A percentile compares a stretch with the other conserved stretches of the same genome.
These are phyloP conservation scores for Cladophialophora yegresii DNA, from an alignment of 2,329 filamentous ascomycete genomes.

Conservation along the genomic window DNA sequence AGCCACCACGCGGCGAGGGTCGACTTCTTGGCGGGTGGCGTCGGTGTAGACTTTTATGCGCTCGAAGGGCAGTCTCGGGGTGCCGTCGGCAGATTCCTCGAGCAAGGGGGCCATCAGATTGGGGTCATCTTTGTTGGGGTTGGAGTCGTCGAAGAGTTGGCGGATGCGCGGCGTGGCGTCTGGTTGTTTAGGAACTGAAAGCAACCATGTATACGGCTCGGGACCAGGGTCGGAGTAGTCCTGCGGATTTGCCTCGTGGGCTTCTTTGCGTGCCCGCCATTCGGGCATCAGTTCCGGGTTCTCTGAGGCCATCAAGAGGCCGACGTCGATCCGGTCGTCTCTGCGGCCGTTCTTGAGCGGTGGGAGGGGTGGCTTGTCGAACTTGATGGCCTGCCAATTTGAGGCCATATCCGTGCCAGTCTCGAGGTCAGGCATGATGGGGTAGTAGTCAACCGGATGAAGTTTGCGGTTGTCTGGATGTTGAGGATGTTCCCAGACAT, in stretches of 20 bases:
- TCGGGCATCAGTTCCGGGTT: constrained; percentile 52
- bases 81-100: constrained; percentile 46
- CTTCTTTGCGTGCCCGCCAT: constrained; percentile 52
- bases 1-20: constrained; percentile 60
- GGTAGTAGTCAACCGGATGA: constrained; percentile 61
- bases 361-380: constrained; percentile 60
- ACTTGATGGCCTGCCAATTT: constrained; percentile 61
- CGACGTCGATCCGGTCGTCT: constrained; percentile 62
- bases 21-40: constrained; percentile 54
- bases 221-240: constrained; percentile 56
- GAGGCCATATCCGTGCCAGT: constrained; percentile 61
- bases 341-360: constrained; percentile 49
- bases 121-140: constrained; percentile 57
- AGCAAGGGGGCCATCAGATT: constrained; percentile 48
- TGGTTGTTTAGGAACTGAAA: constrained; percentile 57
- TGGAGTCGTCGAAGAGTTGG: constrained; percentile 56
- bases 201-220: constrained; percentile 60
- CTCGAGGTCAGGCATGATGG: constrained; percentile 62
- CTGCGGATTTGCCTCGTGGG: constrained; percentile 54
- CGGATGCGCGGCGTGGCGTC: constrained; percentile 55
- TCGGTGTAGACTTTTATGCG: constrained; percentile 64
- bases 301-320: constrained; percentile 55
- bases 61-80: constrained; percentile 45
- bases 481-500: constrained; percentile 62
- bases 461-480: constrained; percentile 61